phyloP scores from a whole-genome alignment of 768 basidiomycete genomes.

The Trametes cingulata region DNA sequence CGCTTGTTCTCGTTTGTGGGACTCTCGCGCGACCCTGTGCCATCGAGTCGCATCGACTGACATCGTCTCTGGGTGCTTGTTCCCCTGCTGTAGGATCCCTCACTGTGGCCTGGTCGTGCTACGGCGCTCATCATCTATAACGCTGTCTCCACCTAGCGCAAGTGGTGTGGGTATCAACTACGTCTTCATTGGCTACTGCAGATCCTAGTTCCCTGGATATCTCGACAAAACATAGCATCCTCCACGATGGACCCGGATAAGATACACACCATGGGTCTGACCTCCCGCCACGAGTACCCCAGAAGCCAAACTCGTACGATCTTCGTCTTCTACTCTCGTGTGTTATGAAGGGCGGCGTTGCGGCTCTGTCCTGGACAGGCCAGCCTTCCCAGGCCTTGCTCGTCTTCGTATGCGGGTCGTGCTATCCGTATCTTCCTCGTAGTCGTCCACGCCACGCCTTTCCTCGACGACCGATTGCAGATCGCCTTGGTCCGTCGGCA shows the following conservation, averaged over 20 bases:
- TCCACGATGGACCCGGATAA: no score
- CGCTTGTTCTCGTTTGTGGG: neutral
- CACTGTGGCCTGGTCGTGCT: no score
- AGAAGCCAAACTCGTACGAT: neutral
- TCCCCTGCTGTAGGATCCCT: no score
- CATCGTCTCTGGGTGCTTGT: no score
- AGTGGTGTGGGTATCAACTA: neutral
- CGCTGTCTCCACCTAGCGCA: no score
- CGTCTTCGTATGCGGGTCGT: neutral
- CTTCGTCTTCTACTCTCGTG: neutral
- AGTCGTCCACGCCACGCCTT: neutral
- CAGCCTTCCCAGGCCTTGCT: neutral
- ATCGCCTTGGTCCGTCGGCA: neutral
- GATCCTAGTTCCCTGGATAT: neutral
- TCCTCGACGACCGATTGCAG: neutral
- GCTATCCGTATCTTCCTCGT: neutral
- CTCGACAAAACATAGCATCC: neutral
- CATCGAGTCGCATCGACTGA: no score
- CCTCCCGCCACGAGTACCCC: neutral
- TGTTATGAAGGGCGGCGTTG: neutral
- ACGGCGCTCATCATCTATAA: no score
- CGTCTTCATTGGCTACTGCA: neutral
- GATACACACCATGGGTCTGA: no score
- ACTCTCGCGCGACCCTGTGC: neutral
- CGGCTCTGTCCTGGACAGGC: neutral